These are phyloP conservation scores for Sporothrix dimorphospora DNA, from an alignment of 2,329 filamentous ascomycete genomes.

Conservation along the genomic window DNA sequence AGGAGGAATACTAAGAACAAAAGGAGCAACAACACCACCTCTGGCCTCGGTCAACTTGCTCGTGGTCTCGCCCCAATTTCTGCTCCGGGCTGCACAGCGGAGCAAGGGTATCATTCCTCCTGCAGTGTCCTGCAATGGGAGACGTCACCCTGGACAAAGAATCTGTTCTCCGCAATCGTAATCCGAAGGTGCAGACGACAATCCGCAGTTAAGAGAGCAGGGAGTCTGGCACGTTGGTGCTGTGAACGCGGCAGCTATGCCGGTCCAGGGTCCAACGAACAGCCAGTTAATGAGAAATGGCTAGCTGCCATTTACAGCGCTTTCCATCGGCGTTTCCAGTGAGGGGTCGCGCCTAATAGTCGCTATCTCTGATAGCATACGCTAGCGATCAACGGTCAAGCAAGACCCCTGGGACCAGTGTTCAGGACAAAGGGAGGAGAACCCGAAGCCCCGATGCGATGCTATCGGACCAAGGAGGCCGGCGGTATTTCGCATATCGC, in stretches of 20 bases:
- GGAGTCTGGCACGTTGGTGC: neutral
- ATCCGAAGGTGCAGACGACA: neutral
- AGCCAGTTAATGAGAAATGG: neutral
- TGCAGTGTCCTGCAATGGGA: neutral
- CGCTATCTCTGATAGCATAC: constrained; percentile 23
- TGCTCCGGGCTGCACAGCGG: neutral
- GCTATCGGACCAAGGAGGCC: constrained; percentile 1
- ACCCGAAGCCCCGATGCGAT: neutral
- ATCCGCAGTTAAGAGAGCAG: too few relatives aligned
- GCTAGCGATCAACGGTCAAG: neutral
- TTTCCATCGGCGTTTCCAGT: constrained; percentile 9
- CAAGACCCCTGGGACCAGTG: neutral
- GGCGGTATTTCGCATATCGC: neutral
- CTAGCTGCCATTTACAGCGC: neutral
- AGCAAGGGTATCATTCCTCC: constrained; percentile 14
- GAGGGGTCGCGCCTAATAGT: neutral
- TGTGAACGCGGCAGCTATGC: neutral
- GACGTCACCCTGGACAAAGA: neutral
- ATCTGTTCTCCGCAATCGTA: neutral
- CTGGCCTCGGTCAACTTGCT: neutral
- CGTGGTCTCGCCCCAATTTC: neutral
- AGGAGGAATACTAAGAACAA: neutral
- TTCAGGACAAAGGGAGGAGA: neutral
- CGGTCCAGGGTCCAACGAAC: neutral
- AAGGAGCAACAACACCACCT: neutral